A percentile compares a stretch with the other conserved stretches of the same genome.
phyloP scores from a whole-genome alignment of 495 filamentous ascomycete genomes.

The Penicillium malachiteum region DNA sequence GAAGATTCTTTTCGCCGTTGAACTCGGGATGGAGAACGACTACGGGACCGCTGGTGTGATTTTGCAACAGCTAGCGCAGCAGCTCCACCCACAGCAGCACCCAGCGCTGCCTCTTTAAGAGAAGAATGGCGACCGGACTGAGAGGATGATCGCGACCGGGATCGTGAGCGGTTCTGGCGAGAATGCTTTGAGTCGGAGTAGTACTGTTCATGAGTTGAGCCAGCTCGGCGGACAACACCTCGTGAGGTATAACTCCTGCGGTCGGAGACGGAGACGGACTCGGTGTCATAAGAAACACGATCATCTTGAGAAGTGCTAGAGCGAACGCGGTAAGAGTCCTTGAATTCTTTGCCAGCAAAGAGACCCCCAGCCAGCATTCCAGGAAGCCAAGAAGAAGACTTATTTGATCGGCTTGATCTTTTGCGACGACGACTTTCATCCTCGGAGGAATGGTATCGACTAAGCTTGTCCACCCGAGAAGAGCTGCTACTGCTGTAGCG shows the following conservation, averaged over 20 bases:
- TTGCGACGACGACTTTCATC: slow-evolving; percentile 49
- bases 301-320: slow-evolving; percentile 42
- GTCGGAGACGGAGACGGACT: slow-evolving; percentile 36
- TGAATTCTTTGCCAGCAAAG: slow-evolving; percentile 53
- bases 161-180: slow-evolving; percentile 43
- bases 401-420: slow-evolving; percentile 25
- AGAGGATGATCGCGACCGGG: slow-evolving; percentile 45
- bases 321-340: slow-evolving; percentile 59
- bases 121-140: slow-evolving; percentile 37
- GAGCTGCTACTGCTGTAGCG: slow-evolving; percentile 41
- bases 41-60: slow-evolving; percentile 30
- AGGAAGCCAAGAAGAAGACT: slow-evolving; percentile 50
- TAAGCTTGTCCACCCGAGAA: slow-evolving; percentile 55
- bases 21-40: slow-evolving; percentile 30
- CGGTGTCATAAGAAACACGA: slow-evolving; percentile 31
- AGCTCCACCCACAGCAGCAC: slow-evolving; percentile 45
- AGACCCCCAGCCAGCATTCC: slow-evolving; percentile 54
- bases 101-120: slow-evolving; percentile 43
- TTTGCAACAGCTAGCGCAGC: slow-evolving; percentile 36
- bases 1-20: slow-evolving; percentile 37
- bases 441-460: slow-evolving; percentile 57
- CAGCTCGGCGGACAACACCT: slow-evolving; percentile 37
- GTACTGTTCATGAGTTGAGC: slow-evolving; percentile 33
- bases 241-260: slow-evolving; percentile 47
- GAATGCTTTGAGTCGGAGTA: slow-evolving; percentile 24